These are phyloP conservation scores for Akanthomyces muscarius DNA, from an alignment of 2,329 filamentous ascomycete species.

Conservation along the genomic window DNA sequence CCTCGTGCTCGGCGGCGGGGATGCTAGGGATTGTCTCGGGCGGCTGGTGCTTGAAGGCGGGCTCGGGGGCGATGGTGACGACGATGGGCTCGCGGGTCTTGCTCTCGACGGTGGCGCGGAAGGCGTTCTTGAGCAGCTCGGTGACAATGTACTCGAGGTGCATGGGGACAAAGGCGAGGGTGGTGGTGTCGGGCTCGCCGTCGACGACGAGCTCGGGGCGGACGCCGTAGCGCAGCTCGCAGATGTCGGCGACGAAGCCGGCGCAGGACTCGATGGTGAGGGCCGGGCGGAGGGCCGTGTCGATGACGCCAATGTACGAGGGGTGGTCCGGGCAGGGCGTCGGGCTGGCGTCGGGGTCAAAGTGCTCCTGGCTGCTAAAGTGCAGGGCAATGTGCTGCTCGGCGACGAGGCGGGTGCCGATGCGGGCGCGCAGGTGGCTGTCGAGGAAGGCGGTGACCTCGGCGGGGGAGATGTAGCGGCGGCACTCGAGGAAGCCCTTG, in stretches of 20 bases:
- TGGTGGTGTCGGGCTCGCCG: constrained; percentile 78
- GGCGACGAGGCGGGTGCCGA: constrained; percentile 88
- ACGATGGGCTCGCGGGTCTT: constrained; percentile 80
- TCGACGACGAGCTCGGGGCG: constrained; percentile 77
- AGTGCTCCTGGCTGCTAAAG: constrained; percentile 64
- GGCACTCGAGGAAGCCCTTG: constrained; percentile 86
- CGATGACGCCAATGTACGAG: constrained; percentile 90
- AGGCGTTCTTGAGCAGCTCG: constrained; percentile 94
- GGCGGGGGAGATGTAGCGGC: constrained; percentile 76
- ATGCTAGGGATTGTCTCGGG: constrained; percentile 25
- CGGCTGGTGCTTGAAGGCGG: constrained; percentile 33
- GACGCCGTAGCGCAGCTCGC: constrained; percentile 91
- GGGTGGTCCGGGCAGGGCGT: constrained; percentile 49
- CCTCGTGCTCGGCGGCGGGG: constrained; percentile 34
- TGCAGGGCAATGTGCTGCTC: constrained; percentile 97
- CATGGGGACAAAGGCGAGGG: constrained; percentile 89
- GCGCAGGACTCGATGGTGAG: constrained; percentile 80
- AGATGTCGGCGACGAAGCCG: constrained; percentile 90
- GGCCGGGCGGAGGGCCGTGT: constrained; percentile 80
- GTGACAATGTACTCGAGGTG: constrained; percentile 98
- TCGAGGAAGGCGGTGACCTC: constrained; percentile 93
- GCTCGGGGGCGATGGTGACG: constrained; percentile 80
- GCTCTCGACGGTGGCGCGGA: constrained; percentile 85
- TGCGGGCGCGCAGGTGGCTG: constrained; percentile 86
- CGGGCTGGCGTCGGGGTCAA: constrained; percentile 49